Base-by-base conservation (phyloP, 306 rosid genomes). In the Prunus mongolica region DNA sequence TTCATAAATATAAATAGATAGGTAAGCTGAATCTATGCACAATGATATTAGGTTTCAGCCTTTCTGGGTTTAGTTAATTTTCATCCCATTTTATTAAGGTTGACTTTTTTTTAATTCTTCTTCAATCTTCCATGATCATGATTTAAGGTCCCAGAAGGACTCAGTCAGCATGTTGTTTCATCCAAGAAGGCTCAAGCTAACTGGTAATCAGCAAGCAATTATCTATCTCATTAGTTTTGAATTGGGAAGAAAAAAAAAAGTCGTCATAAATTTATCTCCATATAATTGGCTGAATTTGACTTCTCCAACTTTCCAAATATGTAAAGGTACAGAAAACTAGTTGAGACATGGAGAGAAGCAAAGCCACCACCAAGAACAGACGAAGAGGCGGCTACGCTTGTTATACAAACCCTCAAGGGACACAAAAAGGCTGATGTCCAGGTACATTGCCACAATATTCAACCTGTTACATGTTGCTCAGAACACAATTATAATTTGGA, bases 121-220 rank as follows among this genome's bases (percentile, higher is more conserved):
- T 6, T 34, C 44, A 34, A 34, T 34, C 44, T 34, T 34, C 44
- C 6, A 34, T 34, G 44, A 34, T 34, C 44, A 34, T 34, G 44
- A 34, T 34, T 34, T 34, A 34, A 34, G 99, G 97, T 92, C 62
- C 99, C 99, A 3, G 91, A 83, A 65, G 97, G 91, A 73, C 93
- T 95, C 12, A 76, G 75, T 81, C 73, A 84, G 71, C 92, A 92
- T 78, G 99, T 95, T 15, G 91, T 79, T 55, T 90, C 99, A 45
- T 95, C 99, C 62, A 90, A 82, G 87, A 95, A 88, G 68, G 97
- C 97, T 66, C 99, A 95, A 74, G 93, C 92, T 80, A 95, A 92
- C 58, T 95, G 99, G 99, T 94, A 60, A 65, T 16, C 19, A 68
- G 15, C 20, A 34, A 15, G 22, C 8, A 44, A 24, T 60, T 9